Base-by-base conservation (phyloP, 371 early-diverging fungal genomes). In the Rhizopus arrhizus region DNA sequence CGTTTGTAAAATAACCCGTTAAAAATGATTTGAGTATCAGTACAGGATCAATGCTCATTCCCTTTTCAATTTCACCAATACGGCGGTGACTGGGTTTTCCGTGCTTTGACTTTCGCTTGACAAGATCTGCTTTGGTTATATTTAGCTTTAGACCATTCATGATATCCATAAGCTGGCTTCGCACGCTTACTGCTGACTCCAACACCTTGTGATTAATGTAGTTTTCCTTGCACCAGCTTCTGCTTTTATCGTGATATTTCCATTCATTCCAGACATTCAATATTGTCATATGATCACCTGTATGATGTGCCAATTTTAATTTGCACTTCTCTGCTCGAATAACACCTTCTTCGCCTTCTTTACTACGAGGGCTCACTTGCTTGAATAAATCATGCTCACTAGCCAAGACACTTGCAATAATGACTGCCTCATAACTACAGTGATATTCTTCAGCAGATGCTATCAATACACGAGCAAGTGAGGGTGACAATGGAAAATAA, bases 401-500 rank as follows among this genome's bases (percentile, higher is more conserved):
- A 22, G 93, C 87, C 36, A 94, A 78, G 83, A 95, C 90, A 42
- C 90, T 82, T 5, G 80, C 86, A 36, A 88, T 82, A 3, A 64
- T 73, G n/a, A 80, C 28, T 0, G 74, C 70, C 41, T 78, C 80
- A 40, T 79, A 59, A 51, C 79, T 80, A 56, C 81, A 85, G 0
- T 58, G 47, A 40, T 63, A 70, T 53, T 81, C 69, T 15, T 55
- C 61, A 42, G 73, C 76, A 4, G 91, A 92, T 22, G 74, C 80
- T 7, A 99, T 78, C 35, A 99, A 73, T 8, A 96, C 88, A 59
- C 95, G 91, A 47, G 96, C 89, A 49, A 97, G 69, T 73, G 93
- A 92, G 5, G 99, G 99, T 42, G 95, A 93, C 33, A 97, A 78
- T 0, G 99, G 99, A 57, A 97, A 97, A 66, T 88, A 85, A 31